Conservation (phyloP, 2,329 filamentous ascomycete genomes). For the Ophiostoma pallidulum region DNA sequence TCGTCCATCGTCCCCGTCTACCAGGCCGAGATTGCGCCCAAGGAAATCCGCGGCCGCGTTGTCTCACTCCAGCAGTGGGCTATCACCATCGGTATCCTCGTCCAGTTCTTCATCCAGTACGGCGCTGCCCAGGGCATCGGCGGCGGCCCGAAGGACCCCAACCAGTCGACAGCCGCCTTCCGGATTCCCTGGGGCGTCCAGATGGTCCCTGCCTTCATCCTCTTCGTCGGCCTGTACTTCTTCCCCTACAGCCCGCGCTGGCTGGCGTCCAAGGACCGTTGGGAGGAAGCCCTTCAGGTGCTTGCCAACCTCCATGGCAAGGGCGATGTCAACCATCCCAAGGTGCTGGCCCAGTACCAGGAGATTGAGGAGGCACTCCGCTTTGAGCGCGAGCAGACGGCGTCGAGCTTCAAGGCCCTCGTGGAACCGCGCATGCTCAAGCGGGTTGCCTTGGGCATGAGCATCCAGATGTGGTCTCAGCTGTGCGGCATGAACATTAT, state of each 20-base stretch:
- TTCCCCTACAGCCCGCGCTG: conserved; percentile 64
- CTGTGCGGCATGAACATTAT: conserved; percentile 52
- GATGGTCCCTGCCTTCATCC: conserved; percentile 41
- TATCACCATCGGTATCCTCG: conserved; percentile 37
- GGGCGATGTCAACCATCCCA: conserved; percentile 46
- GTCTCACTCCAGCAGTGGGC: conserved; percentile 61
- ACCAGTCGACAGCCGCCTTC: conserved; percentile 45
- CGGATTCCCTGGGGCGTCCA: conserved; percentile 54
- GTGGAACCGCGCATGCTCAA: conserved; percentile 42
- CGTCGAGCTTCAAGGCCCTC: conserved; percentile 40
- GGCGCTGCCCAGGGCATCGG: conserved; percentile 44
- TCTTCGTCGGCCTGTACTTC: conserved; percentile 49
- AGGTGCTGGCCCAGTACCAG: conserved; percentile 53
- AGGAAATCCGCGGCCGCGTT: conserved; percentile 48
- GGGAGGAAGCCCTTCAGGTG: conserved; percentile 53
- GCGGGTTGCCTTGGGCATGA: conserved; percentile 48
- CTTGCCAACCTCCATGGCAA: conserved; percentile 50
- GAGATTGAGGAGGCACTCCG: conserved; percentile 48
- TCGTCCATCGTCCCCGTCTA: conserved; percentile 63
- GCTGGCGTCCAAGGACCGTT: conserved; percentile 58
- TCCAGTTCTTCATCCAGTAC: conserved; percentile 57
- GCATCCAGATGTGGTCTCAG: conserved; percentile 51
- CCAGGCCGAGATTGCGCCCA: conserved; percentile 55
- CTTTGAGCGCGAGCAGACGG: conserved; percentile 43
- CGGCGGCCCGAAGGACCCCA: conserved; percentile 38